Percentiles rank a stretch among this genome's conserved stretches.
These are phyloP conservation scores for Peniophora sp. DNA, from an alignment of 1,284 basidiomycete species.

Conservation along the genomic window DNA sequence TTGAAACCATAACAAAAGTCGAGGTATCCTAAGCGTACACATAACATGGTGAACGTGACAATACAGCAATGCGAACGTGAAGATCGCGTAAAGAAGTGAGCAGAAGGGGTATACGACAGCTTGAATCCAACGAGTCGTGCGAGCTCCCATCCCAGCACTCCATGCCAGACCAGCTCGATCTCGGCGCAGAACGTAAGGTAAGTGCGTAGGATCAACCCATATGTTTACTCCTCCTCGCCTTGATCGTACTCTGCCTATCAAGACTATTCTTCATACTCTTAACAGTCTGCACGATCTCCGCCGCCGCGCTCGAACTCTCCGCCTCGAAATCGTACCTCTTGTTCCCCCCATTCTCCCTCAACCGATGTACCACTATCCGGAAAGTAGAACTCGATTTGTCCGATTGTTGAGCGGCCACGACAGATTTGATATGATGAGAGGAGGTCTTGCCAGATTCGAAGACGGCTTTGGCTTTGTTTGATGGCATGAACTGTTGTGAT, in stretches of 20 bases:
- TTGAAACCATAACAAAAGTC: background rate
- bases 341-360: conserved; percentile 45
- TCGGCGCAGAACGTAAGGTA: no score
- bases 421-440: conserved; percentile 87
- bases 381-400: conserved; percentile 78
- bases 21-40: conserved; percentile 7
- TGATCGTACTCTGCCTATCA: conserved; percentile 51
- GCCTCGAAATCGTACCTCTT: conserved; percentile 99
- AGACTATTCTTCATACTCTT: conserved; percentile 49
- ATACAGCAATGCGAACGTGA: no score
- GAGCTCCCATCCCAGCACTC: no score
- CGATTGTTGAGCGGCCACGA: conserved; percentile 79
- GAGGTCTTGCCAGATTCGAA: conserved; percentile 86
- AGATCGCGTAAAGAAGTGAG: no score
- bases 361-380: conserved; percentile 70
- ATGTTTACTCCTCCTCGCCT: conserved; percentile 49
- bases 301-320: conserved; percentile 62
- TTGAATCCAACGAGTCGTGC: no score
- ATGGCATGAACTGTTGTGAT: conserved; percentile 73
- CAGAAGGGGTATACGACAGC: no score
- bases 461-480: conserved; percentile 74
- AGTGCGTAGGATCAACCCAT: conserved; percentile 22
- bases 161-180: no score
- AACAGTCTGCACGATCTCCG: conserved; percentile 66
- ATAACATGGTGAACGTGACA: background rate